Evolutionary conservation across 495 filamentous ascomycete species (phyloP), one percentile per base, ranked within the genome.

Genomic region (Ramalina intermedia): DNA sequence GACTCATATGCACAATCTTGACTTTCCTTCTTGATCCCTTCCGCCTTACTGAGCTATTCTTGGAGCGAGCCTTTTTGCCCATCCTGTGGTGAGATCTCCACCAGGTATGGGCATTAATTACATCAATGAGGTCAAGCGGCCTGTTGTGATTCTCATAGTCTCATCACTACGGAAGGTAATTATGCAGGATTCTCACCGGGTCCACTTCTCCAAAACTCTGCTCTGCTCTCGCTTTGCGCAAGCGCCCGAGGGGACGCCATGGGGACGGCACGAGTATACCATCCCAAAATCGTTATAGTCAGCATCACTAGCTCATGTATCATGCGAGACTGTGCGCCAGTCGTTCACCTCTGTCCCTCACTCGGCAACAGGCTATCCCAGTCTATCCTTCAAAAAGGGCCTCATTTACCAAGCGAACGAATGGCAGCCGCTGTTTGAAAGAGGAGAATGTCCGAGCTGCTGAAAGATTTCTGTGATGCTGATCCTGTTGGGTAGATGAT

Each of bases 351-450:
- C 44, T 9, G 21, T 37, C 23, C 5, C 44, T 35, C 44, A 37
- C 18, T 21, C 44, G 18, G 9, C 27, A 47, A 47, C 44, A 37
- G 37, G 44, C 44, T 47, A 47, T 47, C 26, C 27, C 44, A 37
- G 16, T 35, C 16, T 18, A 35, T 21, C 24, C 37, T 17, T 33
- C 29, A 7, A 33, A 0, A 7, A 33, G 29, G 7, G 44, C 44
- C 37, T 47, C 26, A 47, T 37, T 23, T 47, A 16, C 43, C 24
- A 46, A 46, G 43, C 43, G 43, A 21, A 46, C 44, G 26, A 47
- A 47, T 47, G 3, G 44, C 44, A 47, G 24, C 33, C 18, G n/a
- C 18, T 17, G n/a, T 21, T 47, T 27, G n/a, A 35, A 16, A 47
- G 26, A 36, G 44, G 26, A 27, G 44, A 47, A 35, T 1, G 39